These are phyloP conservation scores for Maudiozyma barnettii DNA, from an alignment of 805 yeast species.

Conservation along the genomic window DNA sequence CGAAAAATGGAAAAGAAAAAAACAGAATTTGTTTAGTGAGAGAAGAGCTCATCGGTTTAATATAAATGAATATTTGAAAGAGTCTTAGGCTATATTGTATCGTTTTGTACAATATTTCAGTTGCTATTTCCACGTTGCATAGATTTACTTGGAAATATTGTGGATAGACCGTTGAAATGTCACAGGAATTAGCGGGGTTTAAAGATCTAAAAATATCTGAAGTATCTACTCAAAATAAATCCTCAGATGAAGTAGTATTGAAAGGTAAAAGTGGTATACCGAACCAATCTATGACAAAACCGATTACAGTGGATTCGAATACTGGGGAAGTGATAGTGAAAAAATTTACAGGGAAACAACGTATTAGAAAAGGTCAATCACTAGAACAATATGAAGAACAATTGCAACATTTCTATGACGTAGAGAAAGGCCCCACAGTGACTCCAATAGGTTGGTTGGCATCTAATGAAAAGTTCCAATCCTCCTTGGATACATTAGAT, in stretches of 20 bases:
- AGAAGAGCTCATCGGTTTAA: too few relatives aligned
- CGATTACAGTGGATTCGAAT: conserved; percentile 17
- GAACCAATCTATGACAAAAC: conserved; percentile 17
- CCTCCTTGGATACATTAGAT: conserved; percentile 14
- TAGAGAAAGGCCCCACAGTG: conserved; percentile 46
- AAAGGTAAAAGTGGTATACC: conserved; percentile 3
- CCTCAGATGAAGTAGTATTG: background rate
- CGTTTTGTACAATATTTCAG: too few relatives aligned
- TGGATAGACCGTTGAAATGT: too few relatives aligned
- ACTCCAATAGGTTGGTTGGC: conserved; percentile 32
- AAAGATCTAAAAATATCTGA: background rate
- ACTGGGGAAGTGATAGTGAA: conserved; percentile 37
- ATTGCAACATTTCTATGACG: conserved; percentile 35
- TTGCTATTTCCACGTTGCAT: too few relatives aligned
- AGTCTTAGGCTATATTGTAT: too few relatives aligned
- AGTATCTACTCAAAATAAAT: too few relatives aligned
- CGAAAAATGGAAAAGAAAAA: too few relatives aligned
- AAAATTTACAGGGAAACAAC: conserved; percentile 38
- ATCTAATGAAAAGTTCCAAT: conserved; percentile 5
- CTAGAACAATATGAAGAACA: conserved; percentile 54
- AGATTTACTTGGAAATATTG: too few relatives aligned
- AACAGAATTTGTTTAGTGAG: too few relatives aligned
- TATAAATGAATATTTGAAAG: too few relatives aligned
- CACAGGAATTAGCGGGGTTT: background rate
- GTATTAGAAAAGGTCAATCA: conserved; percentile 59